These are phyloP conservation scores for Berberis vulgaris DNA, from an alignment of 164 flowering plant species.

Conservation along the genomic window DNA sequence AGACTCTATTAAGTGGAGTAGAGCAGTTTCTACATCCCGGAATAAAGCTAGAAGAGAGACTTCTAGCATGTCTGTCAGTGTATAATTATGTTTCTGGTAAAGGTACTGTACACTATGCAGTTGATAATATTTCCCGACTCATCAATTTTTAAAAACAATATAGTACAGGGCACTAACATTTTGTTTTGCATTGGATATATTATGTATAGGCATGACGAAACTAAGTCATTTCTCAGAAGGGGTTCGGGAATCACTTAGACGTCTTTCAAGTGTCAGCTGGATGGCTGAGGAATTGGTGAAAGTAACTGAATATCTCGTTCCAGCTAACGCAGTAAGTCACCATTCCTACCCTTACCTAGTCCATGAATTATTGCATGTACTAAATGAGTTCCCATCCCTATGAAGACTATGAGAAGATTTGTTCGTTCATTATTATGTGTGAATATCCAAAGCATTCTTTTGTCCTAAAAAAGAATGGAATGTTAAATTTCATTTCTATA, in stretches of 20 bases:
- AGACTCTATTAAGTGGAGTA: constrained; percentile 39
- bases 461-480: neutral
- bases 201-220: constrained; percentile 51
- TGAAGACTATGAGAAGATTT: neutral
- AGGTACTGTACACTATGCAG: constrained; percentile 33
- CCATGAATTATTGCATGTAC: neutral
- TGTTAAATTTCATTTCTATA: neutral
- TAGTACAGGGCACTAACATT: neutral
- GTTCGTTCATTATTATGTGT: neutral
- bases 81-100: constrained; percentile 62
- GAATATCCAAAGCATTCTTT: neutral
- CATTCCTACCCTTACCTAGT: neutral
- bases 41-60: constrained; percentile 61
- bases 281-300: constrained; percentile 74
- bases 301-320: constrained; percentile 53
- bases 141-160: neutral
- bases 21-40: constrained; percentile 67
- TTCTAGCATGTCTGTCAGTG: constrained; percentile 60
- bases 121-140: neutral
- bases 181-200: neutral
- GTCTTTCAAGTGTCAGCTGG: constrained; percentile 67
- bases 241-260: constrained; percentile 62
- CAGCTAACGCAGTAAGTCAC: constrained; percentile 55
- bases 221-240: constrained; percentile 58
- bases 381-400: neutral